Base-by-base conservation (phyloP, 2,329 filamentous ascomycete genomes). In the Colletotrichum cereale region DNA sequence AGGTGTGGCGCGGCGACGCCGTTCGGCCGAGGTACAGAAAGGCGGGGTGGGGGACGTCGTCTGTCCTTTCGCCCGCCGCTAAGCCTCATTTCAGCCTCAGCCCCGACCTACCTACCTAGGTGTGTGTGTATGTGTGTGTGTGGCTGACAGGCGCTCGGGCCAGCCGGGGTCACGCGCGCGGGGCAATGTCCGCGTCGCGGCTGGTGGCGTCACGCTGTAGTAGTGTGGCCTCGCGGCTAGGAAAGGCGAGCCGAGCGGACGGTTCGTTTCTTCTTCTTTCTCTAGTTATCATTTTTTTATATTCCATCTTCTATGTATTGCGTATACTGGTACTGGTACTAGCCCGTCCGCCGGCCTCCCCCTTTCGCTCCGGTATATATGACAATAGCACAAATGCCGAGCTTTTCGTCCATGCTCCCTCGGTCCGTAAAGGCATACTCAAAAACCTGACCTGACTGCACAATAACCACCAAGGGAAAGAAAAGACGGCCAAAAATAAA, bases 11-110 rank as follows among this genome's bases (percentile, higher is more conserved):
- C 58, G 58, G 58, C 44, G 4, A 50, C 14, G 58, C 58, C 44
- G 58, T 62, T 50, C 31, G 31, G 58, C 58, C 58, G 58, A 24
- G 44, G 44, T 10, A 26, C 21, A 11, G n/a, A 48, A 26, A n/a
- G 18, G 57, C 26, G 38, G 24, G 5, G 11, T n/a, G n/a, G 16
- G 26, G 16, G 16, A 11, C 21, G 40, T 21, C 42, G 21, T 26
- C 44, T n/a, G 57, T 14, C 36, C 24, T 26, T 8, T 16, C 40
- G 16, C 31, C 40, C 40, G 16, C 40, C 16, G 40, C 40, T 18
- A 18, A 42, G 40, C 40, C 40, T 42, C 16, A 42, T 2, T 16
- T 42, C 40, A 60, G 56, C 56, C 56, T 31, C 38, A 44, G 1
- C 56, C n/a, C 5, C 10, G 8, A 1, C 18, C 7, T 50, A 4